Conservation (phyloP, 331 rosid genomes). For the Quercus lobata region DNA sequence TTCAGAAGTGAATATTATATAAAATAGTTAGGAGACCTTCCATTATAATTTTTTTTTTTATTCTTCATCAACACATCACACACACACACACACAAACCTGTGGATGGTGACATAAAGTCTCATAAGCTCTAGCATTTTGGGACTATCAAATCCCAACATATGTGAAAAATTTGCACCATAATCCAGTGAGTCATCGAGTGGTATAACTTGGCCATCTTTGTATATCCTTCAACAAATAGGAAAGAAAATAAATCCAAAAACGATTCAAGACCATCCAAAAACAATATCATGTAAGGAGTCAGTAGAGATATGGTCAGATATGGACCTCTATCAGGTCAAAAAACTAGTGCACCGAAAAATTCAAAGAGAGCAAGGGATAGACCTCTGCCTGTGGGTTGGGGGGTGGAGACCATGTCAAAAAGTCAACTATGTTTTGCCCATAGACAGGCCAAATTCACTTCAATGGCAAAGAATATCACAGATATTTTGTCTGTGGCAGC, state of each 20-base stretch:
- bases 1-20: slow-evolving; percentile 7
- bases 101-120: slow-evolving; percentile 95
- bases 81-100: slow-evolving; percentile 48
- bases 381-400: neutral
- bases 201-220: slow-evolving; percentile 73
- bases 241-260: slow-evolving; percentile 22
- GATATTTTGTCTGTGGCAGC: neutral
- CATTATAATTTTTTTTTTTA: too few species aligned
- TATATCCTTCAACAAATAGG: slow-evolving; percentile 55
- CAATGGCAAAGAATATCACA: neutral
- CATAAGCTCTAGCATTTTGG: slow-evolving; percentile 84
- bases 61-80: too few species aligned
- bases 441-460: neutral
- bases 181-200: slow-evolving; percentile 73
- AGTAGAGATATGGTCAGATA: neutral
- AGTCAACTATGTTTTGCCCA: neutral
- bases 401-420: neutral
- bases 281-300: neutral
- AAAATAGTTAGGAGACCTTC: too few species aligned
- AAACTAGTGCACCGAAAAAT: neutral
- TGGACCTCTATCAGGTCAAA: neutral
- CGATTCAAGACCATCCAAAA: slow-evolving; percentile 1
- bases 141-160: slow-evolving; percentile 89
- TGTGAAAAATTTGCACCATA: slow-evolving; percentile 93
- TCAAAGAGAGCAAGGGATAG: neutral